A percentile compares a stretch with the other conserved stretches of the same genome.
phyloP scores from a whole-genome alignment of 495 filamentous ascomycete species.

The Penicillium alfredii region DNA sequence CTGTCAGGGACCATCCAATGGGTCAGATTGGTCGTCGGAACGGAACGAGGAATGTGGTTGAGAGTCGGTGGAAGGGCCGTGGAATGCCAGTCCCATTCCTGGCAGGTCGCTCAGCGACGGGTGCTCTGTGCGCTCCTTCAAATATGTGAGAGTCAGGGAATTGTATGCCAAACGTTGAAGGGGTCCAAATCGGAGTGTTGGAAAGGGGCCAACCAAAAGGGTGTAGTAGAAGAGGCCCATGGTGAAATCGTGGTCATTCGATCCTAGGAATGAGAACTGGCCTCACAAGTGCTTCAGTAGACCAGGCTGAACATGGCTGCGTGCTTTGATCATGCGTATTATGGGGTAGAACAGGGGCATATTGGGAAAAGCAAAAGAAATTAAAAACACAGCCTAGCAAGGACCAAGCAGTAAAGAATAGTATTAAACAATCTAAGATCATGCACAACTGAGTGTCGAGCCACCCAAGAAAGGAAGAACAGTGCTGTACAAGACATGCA shows the following conservation, averaged over 20 bases:
- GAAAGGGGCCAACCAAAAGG: no score
- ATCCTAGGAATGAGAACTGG: no score
- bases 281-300: no score
- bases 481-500: conserved; percentile 23
- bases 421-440: conserved; percentile 29
- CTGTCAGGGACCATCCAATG: not conserved
- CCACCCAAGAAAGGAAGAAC: conserved; percentile 10
- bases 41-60: conserved; percentile 14
- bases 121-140: no score
- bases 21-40: conserved; percentile 4
- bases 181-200: no score
- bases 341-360: no score
- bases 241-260: no score
- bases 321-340: no score
- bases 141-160: no score
- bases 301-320: no score
- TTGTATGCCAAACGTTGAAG: no score
- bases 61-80: not conserved
- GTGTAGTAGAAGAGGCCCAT: no score
- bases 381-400: conserved; percentile 5
- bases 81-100: conserved; percentile 21
- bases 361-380: not conserved
- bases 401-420: conserved; percentile 14
- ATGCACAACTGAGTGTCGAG: conserved; percentile 19
- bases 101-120: conserved; percentile 3